Conservation (phyloP, 495 filamentous ascomycete genomes). For the Talaromyces borbonicus region DNA sequence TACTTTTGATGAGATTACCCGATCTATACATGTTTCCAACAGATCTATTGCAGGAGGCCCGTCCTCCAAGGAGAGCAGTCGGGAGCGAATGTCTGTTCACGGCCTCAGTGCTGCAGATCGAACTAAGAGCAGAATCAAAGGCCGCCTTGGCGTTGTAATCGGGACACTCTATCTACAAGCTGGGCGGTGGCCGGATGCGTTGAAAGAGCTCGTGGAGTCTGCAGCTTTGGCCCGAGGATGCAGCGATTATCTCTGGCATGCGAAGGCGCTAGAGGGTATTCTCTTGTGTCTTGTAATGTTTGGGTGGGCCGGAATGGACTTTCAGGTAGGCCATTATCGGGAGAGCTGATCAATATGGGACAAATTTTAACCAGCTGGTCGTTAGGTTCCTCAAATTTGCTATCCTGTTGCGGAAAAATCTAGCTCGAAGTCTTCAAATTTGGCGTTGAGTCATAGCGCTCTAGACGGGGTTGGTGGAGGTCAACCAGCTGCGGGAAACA, state of each 20-base stretch:
- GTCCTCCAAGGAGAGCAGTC: slow-evolving; percentile 44
- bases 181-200: slow-evolving; percentile 80
- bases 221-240: slow-evolving; percentile 65
- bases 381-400: slow-evolving; percentile 53
- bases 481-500: slow-evolving; percentile 33
- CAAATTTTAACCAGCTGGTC: neutral
- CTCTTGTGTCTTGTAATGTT: slow-evolving; percentile 74
- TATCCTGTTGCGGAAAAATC: slow-evolving; percentile 49
- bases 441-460: slow-evolving; percentile 21
- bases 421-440: slow-evolving; percentile 28
- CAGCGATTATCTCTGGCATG: slow-evolving; percentile 94
- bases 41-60: slow-evolving; percentile 27
- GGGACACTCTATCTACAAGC: slow-evolving; percentile 81
- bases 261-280: slow-evolving; percentile 84
- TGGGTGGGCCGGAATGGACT: slow-evolving; percentile 77
- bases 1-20: slow-evolving; percentile 62
- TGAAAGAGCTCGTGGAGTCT: slow-evolving; percentile 76
- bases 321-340: slow-evolving; percentile 45
- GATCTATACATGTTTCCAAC: slow-evolving; percentile 34
- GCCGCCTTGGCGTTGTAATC: slow-evolving; percentile 68
- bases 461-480: slow-evolving; percentile 34
- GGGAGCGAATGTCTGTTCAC: slow-evolving; percentile 72
- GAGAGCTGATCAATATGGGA: slow-evolving; percentile 11
- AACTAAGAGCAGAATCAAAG: slow-evolving; percentile 72
- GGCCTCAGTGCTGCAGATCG: slow-evolving; percentile 76